phyloP scores from a whole-genome alignment of 1,139 yeast species.

The Geotrichum australiense region DNA sequence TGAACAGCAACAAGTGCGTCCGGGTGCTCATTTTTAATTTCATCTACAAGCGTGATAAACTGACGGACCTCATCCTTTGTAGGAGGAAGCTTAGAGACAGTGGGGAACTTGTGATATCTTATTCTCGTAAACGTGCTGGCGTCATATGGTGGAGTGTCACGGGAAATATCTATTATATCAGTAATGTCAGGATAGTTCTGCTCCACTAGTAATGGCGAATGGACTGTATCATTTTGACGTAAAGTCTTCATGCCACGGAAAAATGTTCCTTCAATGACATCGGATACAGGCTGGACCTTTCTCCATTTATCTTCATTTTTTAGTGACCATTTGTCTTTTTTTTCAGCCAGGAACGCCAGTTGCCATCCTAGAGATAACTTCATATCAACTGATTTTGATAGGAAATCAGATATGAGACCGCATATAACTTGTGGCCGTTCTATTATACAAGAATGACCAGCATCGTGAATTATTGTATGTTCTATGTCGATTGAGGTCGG shows the following conservation, averaged over 20 bases:
- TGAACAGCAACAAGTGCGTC: conserved; percentile 48
- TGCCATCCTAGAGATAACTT: conserved; percentile 60
- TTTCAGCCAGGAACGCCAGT: conserved; percentile 41
- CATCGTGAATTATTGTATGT: conserved; percentile 39
- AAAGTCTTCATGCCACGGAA: conserved; percentile 70
- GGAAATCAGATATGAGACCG: conserved; percentile 55
- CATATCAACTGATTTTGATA: conserved; percentile 40
- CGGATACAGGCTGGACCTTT: conserved; percentile 44
- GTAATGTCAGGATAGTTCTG: conserved; percentile 42
- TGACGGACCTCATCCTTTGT: conserved; percentile 52
- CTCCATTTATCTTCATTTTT: conserved; percentile 73
- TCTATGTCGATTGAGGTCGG: conserved; percentile 24
- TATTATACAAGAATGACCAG: conserved; percentile 62
- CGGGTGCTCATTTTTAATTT: conserved; percentile 33
- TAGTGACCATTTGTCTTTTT: conserved; percentile 71
- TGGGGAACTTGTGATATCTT: conserved; percentile 62
- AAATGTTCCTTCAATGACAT: conserved; percentile 42
- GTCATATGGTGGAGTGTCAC: conserved; percentile 70
- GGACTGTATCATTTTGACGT: conserved; percentile 54
- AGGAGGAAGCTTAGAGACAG: conserved; percentile 74
- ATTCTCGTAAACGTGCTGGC: conserved; percentile 50
- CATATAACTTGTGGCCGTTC: conserved; percentile 60
- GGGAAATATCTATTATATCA: conserved; percentile 65
- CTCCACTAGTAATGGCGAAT: conserved; percentile 55
- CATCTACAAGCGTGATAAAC: conserved; percentile 50